Conservation (phyloP, 345 rosid species). For the Alliaria petiolata region DNA sequence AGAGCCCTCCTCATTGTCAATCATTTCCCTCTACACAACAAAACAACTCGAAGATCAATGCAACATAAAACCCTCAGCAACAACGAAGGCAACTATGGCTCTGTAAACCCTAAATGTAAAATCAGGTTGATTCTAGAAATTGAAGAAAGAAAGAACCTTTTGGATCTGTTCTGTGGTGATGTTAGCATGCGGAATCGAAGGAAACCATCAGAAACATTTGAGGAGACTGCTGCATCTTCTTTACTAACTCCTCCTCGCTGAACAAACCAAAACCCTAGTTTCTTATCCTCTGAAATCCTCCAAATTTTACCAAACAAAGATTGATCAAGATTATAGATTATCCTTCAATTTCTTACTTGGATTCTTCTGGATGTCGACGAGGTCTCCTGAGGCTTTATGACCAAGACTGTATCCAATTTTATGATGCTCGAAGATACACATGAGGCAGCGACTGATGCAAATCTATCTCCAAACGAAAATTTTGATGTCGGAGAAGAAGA, state of each 20-base stretch:
- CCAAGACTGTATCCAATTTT: background rate
- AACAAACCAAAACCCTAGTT: conserved; percentile 18
- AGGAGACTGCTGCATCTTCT: conserved; percentile 81
- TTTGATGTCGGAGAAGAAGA: too few relatives aligned
- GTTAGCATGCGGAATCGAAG: conserved; percentile 64
- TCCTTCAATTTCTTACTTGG: conserved; percentile 6
- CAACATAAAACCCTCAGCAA: too few relatives aligned
- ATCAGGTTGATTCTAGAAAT: too few relatives aligned
- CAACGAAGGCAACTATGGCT: too few relatives aligned
- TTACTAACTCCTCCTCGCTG: background rate
- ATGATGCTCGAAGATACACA: too few relatives aligned
- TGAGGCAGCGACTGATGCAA: too few relatives aligned
- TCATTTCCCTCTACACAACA: too few relatives aligned
- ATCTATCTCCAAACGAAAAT: too few relatives aligned
- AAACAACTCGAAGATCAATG: too few relatives aligned
- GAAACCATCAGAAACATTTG: conserved; percentile 67
- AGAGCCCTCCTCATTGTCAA: too few relatives aligned
- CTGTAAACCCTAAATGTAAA: too few relatives aligned
- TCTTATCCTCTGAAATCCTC: background rate
- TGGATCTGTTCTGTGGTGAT: conserved; percentile 98
- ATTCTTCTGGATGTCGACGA: conserved; percentile 15
- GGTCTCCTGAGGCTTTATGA: conserved; percentile 14
- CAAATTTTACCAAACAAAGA: background rate
- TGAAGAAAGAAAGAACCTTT: conserved; percentile 49
- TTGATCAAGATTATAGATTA: conserved; percentile 6